Conservation (phyloP, 306 rosid species). For the Argentina anserina region DNA sequence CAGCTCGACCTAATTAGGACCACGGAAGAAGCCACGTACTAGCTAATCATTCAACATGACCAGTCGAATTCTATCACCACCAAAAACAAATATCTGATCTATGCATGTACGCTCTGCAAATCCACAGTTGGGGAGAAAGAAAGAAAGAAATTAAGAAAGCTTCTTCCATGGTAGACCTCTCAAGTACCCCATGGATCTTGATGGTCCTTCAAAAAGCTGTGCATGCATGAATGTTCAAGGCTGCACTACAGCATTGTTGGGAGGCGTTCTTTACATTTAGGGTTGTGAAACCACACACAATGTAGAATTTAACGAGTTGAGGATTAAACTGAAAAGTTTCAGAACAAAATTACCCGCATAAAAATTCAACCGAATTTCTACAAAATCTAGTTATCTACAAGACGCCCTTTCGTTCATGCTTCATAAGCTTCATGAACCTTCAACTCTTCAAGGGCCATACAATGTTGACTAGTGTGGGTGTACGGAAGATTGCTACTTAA, state of each 20-base stretch:
- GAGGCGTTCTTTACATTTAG: background rate
- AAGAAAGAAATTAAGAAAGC: background rate
- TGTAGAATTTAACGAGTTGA: no score
- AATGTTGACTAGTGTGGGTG: background rate
- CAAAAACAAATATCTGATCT: background rate
- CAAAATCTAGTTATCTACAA: no score
- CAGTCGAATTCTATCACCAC: background rate
- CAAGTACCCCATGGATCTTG: background rate
- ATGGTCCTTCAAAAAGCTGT: background rate
- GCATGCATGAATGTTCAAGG: background rate
- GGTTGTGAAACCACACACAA: no score
- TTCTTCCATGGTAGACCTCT: background rate
- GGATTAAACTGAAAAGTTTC: no score
- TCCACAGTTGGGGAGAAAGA: background rate
- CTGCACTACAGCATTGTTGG: background rate
- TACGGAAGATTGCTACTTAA: background rate
- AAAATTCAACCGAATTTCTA: background rate
- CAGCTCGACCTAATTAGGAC: constrained; percentile 10
- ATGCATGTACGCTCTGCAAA: background rate
- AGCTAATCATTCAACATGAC: background rate
- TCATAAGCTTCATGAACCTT: background rate
- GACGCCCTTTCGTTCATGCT: background rate
- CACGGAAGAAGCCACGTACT: constrained; percentile 1
- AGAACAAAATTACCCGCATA: no score
- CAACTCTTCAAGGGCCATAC: background rate